Conservation (phyloP, 2,329 filamentous ascomycete genomes). For the Fusarium sp. region DNA sequence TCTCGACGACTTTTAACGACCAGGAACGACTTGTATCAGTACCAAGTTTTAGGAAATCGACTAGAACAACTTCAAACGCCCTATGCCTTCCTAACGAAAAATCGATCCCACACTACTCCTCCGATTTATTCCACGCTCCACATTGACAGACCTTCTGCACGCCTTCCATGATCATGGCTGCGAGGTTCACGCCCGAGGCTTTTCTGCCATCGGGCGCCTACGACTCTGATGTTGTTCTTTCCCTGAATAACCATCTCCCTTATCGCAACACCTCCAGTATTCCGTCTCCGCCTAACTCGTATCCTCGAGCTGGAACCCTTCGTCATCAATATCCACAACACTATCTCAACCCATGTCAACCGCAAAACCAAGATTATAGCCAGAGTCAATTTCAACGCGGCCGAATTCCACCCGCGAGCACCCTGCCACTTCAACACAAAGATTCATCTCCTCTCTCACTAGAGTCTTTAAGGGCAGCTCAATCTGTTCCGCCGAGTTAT, state of each 20-base stretch:
- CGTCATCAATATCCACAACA: conserved; percentile 41
- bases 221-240: conserved; percentile 36
- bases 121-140: conserved; percentile 35
- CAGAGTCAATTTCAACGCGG: conserved; percentile 34
- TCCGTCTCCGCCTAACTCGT: conserved; percentile 35
- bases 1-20: conserved; percentile 9
- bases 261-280: conserved; percentile 30
- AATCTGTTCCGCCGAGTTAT: conserved; percentile 30
- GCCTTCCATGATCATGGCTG: conserved; percentile 41
- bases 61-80: conserved; percentile 20
- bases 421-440: conserved; percentile 31
- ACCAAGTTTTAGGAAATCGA: conserved; percentile 17
- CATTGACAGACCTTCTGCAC: conserved; percentile 17
- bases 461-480: conserved; percentile 42
- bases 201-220: conserved; percentile 47
- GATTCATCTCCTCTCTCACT: conserved; percentile 41
- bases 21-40: conserved; percentile 3
- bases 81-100: conserved; percentile 40
- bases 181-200: conserved; percentile 43
- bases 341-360: conserved; percentile 34
- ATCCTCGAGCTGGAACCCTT: conserved; percentile 36
- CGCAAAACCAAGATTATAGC: conserved; percentile 31
- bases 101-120: conserved; percentile 21
- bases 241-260: conserved; percentile 33
- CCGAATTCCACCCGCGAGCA: conserved; percentile 41